Percentiles rank a stretch among this genome's conserved stretches.
phyloP scores from a whole-genome alignment of 768 basidiomycete species.

The Gyrodon lividus region DNA sequence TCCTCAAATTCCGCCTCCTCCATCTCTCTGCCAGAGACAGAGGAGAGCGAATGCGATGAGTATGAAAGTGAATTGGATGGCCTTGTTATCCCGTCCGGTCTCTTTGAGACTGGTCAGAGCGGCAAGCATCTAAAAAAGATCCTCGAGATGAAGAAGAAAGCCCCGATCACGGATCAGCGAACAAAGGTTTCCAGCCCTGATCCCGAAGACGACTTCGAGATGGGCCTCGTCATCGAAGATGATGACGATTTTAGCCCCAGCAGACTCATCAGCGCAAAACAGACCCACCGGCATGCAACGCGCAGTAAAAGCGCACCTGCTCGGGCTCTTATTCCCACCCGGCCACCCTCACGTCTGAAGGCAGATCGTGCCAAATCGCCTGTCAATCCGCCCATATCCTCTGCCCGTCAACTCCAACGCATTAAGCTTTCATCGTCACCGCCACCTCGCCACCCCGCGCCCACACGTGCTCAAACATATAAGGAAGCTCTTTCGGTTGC shows the following conservation, averaged over 20 bases:
- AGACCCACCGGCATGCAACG: conserved; percentile 42
- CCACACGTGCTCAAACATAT: conserved; percentile 58
- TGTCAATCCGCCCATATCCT: conserved; percentile 65
- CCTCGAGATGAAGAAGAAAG: conserved; percentile 53
- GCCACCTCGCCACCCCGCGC: conserved; percentile 47
- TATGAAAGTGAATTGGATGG: conserved; percentile 80
- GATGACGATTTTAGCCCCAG: conserved; percentile 82
- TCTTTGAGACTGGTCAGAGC: conserved; percentile 73
- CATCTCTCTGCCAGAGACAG: conserved; percentile 62
- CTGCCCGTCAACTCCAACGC: conserved; percentile 64
- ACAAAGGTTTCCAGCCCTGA: conserved; percentile 57
- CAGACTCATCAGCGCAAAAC: conserved; percentile 54
- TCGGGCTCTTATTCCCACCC: conserved; percentile 44
- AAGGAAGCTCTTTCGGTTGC: conserved; percentile 53
- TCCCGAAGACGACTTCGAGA: conserved; percentile 83
- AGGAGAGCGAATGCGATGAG: conserved; percentile 66
- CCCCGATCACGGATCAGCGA: conserved; percentile 52
- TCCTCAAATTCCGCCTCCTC: conserved; percentile 74
- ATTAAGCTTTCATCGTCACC: conserved; percentile 70
- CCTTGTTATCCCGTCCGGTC: conserved; percentile 68
- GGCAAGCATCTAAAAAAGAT: conserved; percentile 49
- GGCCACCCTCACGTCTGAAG: conserved; percentile 65
- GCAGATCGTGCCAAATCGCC: conserved; percentile 73
- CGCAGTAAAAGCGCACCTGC: conserved; percentile 64
- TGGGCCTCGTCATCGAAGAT: conserved; percentile 79